These are phyloP conservation scores for Vigna trinervia DNA, from an alignment of 306 rosid genomes.

Conservation along the genomic window DNA sequence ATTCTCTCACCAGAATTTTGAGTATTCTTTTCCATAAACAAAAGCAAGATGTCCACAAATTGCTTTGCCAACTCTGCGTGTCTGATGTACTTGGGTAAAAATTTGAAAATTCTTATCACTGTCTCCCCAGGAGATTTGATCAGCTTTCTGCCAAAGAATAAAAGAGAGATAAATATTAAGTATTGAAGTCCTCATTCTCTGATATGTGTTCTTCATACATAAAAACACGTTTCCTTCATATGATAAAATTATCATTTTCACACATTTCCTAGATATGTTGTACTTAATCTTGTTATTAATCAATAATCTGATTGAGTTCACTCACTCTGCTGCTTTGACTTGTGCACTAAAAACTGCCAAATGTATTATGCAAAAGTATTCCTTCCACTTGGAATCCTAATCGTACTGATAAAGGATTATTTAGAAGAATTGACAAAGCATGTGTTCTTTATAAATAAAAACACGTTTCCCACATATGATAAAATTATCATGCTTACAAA, in stretches of 20 bases:
- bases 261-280: constrained; percentile 1
- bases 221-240: constrained; percentile 18
- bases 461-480: too few relatives aligned
- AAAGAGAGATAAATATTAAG: constrained; percentile 3
- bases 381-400: not conserved
- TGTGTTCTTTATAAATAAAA: too few relatives aligned
- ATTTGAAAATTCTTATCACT: constrained; percentile 67
- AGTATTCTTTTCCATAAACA: constrained; percentile 60
- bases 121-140: constrained; percentile 77
- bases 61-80: constrained; percentile 63
- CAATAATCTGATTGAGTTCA: constrained; percentile 3
- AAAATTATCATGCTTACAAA: too few relatives aligned
- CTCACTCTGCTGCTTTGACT: not conserved
- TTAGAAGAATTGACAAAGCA: not conserved
- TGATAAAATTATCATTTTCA: constrained; percentile 12
- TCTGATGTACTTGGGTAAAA: constrained; percentile 68
- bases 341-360: constrained; percentile 15
- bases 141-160: constrained; percentile 67
- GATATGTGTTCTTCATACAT: not conserved
- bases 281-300: constrained; percentile 22
- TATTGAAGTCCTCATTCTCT: not conserved
- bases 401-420: not conserved
- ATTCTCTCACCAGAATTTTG: constrained; percentile 64
- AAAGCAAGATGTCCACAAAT: constrained; percentile 74
- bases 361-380: not conserved